Percentiles rank a stretch among this genome's conserved stretches.
phyloP scores from a whole-genome alignment of 805 yeast genomes.

The Hanseniaspora pseudoguilliermondii region DNA sequence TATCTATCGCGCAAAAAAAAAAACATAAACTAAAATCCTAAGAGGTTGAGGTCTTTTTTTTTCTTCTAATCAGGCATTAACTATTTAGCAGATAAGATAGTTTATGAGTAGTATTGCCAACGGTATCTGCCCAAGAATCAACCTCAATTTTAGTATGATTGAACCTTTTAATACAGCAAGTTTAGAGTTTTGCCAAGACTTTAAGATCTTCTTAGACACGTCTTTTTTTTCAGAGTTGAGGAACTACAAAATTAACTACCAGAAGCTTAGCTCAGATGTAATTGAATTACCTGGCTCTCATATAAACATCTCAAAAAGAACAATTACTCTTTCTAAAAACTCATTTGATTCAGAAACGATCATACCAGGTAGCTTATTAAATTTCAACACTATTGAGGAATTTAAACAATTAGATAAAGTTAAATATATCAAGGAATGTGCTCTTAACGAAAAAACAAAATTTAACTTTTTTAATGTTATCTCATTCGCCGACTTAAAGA shows the following conservation, averaged over 20 bases:
- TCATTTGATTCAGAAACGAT: slow-evolving; percentile 21
- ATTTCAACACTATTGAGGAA: slow-evolving; percentile 76
- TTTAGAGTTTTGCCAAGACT: neutral
- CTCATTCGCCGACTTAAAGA: slow-evolving; percentile 78
- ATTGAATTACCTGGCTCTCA: slow-evolving; percentile 24
- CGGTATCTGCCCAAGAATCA: too few species aligned
- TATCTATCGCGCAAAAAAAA: too few species aligned
- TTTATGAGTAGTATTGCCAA: too few species aligned
- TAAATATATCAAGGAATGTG: slow-evolving; percentile 36
- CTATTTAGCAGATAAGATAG: too few species aligned
- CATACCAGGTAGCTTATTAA: slow-evolving; percentile 33
- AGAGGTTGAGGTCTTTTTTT: too few species aligned
- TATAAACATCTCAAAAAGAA: slow-evolving; percentile 27
- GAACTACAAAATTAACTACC: slow-evolving; percentile 56
- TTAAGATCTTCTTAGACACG: slow-evolving; percentile 61
- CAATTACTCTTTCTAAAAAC: slow-evolving; percentile 17
- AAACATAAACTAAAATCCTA: too few species aligned
- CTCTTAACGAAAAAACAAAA: slow-evolving; percentile 20
- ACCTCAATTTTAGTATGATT: neutral
- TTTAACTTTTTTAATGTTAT: slow-evolving; percentile 35
- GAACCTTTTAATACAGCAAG: neutral
- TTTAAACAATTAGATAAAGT: slow-evolving; percentile 61
- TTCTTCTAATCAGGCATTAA: too few species aligned
- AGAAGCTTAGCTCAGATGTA: slow-evolving; percentile 37
- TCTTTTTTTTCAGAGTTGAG: slow-evolving; percentile 73